Percentiles rank a stretch among this genome's conserved stretches.
Conservation (phyloP, 1,284 basidiomycete genomes). For the Ustilago vetiveriae region DNA sequence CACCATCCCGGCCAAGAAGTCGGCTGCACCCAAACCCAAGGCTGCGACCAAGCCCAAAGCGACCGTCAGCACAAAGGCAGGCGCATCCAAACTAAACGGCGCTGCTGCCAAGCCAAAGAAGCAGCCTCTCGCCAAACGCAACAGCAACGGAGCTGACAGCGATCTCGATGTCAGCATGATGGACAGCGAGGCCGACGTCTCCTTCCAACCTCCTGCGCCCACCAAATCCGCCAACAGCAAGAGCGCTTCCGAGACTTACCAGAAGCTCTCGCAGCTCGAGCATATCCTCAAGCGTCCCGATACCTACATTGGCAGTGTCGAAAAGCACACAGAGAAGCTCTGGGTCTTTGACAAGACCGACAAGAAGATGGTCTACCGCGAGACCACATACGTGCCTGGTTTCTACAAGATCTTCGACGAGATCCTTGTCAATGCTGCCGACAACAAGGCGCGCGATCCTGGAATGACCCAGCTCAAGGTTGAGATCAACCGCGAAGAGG, state of each 20-base stretch:
- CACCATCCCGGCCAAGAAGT: conserved; percentile 66
- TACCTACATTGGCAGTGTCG: conserved; percentile 82
- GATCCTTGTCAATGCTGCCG: conserved; percentile 98
- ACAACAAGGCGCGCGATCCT: conserved; percentile 81
- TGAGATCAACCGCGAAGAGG: conserved; percentile 83
- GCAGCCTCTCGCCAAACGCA: conserved; percentile 74
- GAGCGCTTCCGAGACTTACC: conserved; percentile 89
- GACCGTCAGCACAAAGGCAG: conserved; percentile 65
- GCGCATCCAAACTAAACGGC: conserved; percentile 66
- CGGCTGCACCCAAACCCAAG: conserved; percentile 68
- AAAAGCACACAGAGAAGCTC: conserved; percentile 63
- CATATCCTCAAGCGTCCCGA: conserved; percentile 97
- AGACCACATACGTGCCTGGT: conserved; percentile 93
- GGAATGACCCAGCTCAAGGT: conserved; percentile 65
- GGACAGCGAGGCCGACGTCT: conserved; percentile 39
- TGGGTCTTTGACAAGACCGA: conserved; percentile 64
- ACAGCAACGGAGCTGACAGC: conserved; percentile 69
- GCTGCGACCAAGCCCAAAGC: conserved; percentile 30
- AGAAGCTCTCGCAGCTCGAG: conserved; percentile 95
- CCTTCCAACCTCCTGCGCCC: conserved; percentile 29
- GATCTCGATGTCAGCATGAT: conserved; percentile 69
- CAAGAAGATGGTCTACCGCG: conserved; percentile 68
- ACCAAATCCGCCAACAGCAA: conserved; percentile 70
- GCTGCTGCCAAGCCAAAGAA: conserved; percentile 74
- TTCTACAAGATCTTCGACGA: conserved; percentile 99